These are phyloP conservation scores for Gilbertella persicaria DNA, from an alignment of 371 early-diverging fungal species.

Conservation along the genomic window DNA sequence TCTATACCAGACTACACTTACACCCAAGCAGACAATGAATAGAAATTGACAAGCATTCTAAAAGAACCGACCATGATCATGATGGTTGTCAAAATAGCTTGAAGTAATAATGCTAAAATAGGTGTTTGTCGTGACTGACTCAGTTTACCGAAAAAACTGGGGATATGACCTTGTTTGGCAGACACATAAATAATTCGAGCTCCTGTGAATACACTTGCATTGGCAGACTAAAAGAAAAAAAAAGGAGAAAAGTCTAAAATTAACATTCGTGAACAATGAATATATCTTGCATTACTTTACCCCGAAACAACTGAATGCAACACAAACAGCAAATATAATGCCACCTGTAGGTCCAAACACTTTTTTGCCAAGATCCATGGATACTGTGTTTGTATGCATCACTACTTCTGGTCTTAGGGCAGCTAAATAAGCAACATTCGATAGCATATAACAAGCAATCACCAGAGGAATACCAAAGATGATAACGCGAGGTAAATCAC, in stretches of 20 bases:
- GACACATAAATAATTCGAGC: conserved; percentile 75
- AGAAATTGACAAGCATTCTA: conserved; percentile 72
- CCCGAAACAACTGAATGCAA: conserved; percentile 77
- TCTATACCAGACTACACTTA: conserved; percentile 29
- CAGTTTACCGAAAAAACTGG: conserved; percentile 68
- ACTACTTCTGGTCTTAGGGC: conserved; percentile 75
- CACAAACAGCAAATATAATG: conserved; percentile 72
- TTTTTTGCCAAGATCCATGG: conserved; percentile 76
- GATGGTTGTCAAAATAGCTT: conserved; percentile 61
- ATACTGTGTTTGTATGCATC: conserved; percentile 67
- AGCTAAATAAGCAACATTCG: conserved; percentile 86
- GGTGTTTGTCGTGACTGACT: conserved; percentile 67
- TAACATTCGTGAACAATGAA: neutral
- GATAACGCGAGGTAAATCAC: conserved; percentile 74
- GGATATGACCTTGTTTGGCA: conserved; percentile 72
- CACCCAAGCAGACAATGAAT: conserved; percentile 75
- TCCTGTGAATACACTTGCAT: conserved; percentile 76
- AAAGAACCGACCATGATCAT: conserved; percentile 73
- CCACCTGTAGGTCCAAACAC: conserved; percentile 74
- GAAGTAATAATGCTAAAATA: conserved; percentile 64
- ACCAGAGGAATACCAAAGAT: conserved; percentile 75
- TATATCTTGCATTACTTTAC: conserved; percentile 26
- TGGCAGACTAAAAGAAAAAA: conserved; percentile 56
- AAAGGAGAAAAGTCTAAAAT: too few species aligned
- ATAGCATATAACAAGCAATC: conserved; percentile 75